These are phyloP conservation scores for Uronychia setigera DNA, from an alignment of 73 alveolate genomes.

Conservation along the genomic window DNA sequence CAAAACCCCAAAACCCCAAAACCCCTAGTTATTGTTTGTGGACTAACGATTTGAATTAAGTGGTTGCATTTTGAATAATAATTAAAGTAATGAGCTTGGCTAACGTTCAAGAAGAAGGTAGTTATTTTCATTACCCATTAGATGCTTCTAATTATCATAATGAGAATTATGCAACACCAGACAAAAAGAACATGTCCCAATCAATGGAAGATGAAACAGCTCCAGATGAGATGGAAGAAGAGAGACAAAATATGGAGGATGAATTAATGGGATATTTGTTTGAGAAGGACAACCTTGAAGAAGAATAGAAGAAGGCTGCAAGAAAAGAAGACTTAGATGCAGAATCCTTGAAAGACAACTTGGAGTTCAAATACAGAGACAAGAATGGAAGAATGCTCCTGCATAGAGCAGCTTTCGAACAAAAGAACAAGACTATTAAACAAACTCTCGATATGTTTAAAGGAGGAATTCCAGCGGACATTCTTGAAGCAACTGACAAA, in stretches of 20 bases:
- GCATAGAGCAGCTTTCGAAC: conserved; percentile 49
- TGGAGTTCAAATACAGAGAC: conserved; percentile 6
- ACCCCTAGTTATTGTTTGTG: no score
- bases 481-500: conserved; percentile 8
- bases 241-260: not conserved
- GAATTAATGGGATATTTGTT: not conserved
- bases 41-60: no score
- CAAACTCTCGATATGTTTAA: not conserved
- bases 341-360: not conserved
- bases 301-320: not conserved
- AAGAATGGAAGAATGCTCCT: conserved; percentile 37
- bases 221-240: no score
- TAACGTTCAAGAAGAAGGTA: no score
- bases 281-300: not conserved
- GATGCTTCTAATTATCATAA: no score
- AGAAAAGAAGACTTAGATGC: conserved; percentile 11
- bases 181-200: no score
- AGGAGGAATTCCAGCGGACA: not conserved
- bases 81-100: no score
- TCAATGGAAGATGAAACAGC: no score
- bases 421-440: conserved; percentile 11
- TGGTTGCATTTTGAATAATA: no score
- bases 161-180: no score
- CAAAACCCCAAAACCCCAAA: no score
- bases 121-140: no score